Evolutionary conservation across 2,329 filamentous ascomycete species (phyloP).

Genomic region (Lecanicillium sp.): DNA sequence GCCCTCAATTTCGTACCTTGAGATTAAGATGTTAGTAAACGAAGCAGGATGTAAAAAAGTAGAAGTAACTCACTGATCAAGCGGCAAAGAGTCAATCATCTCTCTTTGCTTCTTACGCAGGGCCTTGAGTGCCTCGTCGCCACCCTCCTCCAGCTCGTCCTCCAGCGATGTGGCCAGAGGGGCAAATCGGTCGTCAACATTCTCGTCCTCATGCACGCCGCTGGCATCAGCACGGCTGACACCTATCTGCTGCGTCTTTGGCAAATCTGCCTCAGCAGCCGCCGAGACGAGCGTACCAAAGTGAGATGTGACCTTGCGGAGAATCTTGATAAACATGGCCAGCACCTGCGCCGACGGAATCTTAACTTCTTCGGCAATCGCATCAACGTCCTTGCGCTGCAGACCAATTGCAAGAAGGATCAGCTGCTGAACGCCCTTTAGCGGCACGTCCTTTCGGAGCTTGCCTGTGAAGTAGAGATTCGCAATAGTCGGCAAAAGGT

Average conservation of each 20-base stretch:
- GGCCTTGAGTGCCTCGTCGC: constrained; percentile 62
- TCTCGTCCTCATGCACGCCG: constrained; percentile 61
- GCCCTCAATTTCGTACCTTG: constrained; percentile 57
- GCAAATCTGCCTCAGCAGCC: constrained; percentile 61
- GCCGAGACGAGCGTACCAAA: constrained; percentile 69
- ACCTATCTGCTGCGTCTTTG: constrained; percentile 46
- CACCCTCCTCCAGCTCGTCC: constrained; percentile 78
- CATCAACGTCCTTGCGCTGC: constrained; percentile 80
- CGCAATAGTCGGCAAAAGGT: constrained; percentile 78
- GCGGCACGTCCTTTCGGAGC: constrained; percentile 55
- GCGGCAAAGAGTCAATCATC: constrained; percentile 80
- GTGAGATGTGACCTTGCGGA: constrained; percentile 75
- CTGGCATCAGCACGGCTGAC: constrained; percentile 51
- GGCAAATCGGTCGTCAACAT: constrained; percentile 56
- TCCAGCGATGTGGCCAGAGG: constrained; percentile 65
- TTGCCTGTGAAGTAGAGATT: constrained; percentile 77
- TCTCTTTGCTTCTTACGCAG: constrained; percentile 75
- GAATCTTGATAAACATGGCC: constrained; percentile 95
- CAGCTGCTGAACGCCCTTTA: constrained; percentile 76
- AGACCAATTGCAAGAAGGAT: constrained; percentile 86
- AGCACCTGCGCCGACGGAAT: constrained; percentile 72
- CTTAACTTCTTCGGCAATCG: constrained; percentile 68
- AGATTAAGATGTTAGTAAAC: neutral
- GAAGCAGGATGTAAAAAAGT: neutral
- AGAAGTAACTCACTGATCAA: constrained; percentile 51